These are phyloP conservation scores for Microstegium vimineum DNA, from an alignment of 176 grass and related monocot species.

Conservation along the genomic window DNA sequence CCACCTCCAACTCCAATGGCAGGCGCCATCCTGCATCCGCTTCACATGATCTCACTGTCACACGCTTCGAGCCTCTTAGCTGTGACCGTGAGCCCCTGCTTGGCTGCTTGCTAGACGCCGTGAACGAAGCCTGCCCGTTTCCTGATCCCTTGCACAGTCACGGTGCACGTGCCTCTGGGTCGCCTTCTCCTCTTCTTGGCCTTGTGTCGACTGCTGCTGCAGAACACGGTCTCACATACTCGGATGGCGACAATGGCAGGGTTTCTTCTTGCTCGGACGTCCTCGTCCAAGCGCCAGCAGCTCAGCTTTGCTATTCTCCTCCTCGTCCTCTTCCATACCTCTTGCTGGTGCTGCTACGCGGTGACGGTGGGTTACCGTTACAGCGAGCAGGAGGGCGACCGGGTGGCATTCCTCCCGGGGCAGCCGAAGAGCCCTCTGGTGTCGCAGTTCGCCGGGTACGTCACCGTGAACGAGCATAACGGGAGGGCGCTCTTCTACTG, in stretches of 20 bases:
- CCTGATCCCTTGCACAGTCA: not conserved
- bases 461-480: slow-evolving; percentile 41
- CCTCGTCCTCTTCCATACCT: not conserved
- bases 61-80: not conserved
- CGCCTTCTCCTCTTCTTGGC: not conserved
- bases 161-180: not conserved
- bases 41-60: slow-evolving; percentile 37
- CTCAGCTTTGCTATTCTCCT: not conserved
- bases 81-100: not conserved
- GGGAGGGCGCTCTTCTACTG: slow-evolving; percentile 71
- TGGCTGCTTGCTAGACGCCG: not conserved
- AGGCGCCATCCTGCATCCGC: not conserved
- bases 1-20: slow-evolving; percentile 1
- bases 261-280: not conserved
- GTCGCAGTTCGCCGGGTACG: slow-evolving; percentile 52
- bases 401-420: slow-evolving; percentile 41
- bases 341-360: not conserved
- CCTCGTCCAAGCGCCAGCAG: not conserved
- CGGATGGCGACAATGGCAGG: slow-evolving; percentile 29
- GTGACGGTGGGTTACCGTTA: not conserved
- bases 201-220: not conserved
- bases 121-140: not conserved
- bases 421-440: slow-evolving; percentile 38
- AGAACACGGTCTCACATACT: not conserved
- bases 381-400: slow-evolving; percentile 32